A percentile compares a stretch with the other conserved stretches of the same genome.
These are phyloP conservation scores for Ogataea ganodermae DNA, from an alignment of 805 yeast genomes.

Conservation along the genomic window DNA sequence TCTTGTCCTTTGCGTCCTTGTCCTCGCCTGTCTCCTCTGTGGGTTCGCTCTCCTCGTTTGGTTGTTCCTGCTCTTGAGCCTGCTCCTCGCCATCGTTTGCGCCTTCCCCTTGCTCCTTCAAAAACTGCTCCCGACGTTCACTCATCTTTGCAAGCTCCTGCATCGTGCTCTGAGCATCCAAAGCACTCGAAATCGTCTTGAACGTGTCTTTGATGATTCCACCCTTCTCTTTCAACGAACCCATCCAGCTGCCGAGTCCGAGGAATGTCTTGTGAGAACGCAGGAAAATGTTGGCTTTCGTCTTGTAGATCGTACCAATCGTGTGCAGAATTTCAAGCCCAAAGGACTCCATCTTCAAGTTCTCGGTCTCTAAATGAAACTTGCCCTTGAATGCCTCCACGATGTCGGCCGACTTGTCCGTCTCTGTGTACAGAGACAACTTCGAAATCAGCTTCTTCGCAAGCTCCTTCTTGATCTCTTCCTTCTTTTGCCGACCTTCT, in stretches of 20 bases:
- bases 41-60: neutral
- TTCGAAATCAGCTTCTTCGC: conserved; percentile 48
- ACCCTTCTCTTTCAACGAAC: conserved; percentile 82
- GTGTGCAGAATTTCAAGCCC: conserved; percentile 86
- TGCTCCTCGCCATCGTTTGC: conserved; percentile 1
- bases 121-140: conserved; percentile 42
- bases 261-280: conserved; percentile 72
- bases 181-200: conserved; percentile 76
- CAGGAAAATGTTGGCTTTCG: conserved; percentile 72
- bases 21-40: conserved; percentile 4
- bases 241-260: conserved; percentile 83
- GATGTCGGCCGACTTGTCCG: conserved; percentile 64
- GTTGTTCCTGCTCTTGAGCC: neutral
- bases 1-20: conserved; percentile 28
- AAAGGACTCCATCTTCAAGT: conserved; percentile 90
- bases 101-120: conserved; percentile 19
- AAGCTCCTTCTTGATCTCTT: conserved; percentile 52
- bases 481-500: conserved; percentile 66
- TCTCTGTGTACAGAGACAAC: conserved; percentile 51
- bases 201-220: conserved; percentile 80
- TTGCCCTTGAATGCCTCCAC: conserved; percentile 54
- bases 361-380: conserved; percentile 65
- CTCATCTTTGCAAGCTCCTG: conserved; percentile 75
- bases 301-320: conserved; percentile 76
- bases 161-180: conserved; percentile 83